Conservation (phyloP, 139 green algal genomes). For the Gonium pectorale region DNA sequence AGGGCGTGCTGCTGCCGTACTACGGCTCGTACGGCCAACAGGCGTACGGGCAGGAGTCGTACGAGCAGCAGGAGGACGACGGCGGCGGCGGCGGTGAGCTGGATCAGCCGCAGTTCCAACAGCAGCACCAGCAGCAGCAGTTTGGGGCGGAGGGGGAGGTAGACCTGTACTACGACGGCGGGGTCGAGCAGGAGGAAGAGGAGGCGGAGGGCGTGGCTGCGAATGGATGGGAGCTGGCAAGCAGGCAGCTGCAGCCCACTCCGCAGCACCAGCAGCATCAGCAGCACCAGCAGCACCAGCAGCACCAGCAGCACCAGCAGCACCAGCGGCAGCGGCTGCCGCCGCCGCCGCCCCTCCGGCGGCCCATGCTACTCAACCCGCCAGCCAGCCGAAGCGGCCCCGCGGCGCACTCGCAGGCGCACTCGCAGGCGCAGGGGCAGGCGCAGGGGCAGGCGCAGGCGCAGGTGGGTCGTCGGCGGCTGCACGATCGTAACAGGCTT, state of each 20-base stretch:
- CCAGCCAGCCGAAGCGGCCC: background rate
- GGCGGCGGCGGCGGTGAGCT: background rate
- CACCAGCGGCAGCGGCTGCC: background rate
- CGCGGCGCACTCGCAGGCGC: too few species aligned
- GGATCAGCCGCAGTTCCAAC: background rate
- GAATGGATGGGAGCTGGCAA: too few species aligned
- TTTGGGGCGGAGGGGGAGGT: too few species aligned
- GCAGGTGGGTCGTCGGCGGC: background rate
- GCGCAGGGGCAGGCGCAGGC: background rate
- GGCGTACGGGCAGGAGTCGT: too few species aligned
- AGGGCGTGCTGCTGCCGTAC: too few species aligned
- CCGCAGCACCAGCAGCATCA: background rate
- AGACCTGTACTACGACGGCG: too few species aligned
- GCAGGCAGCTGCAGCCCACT: background rate
- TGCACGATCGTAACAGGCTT: too few species aligned
- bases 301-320: background rate
- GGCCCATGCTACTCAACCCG: slow-evolving; percentile 7
- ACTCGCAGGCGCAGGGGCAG: too few species aligned
- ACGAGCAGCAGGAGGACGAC: too few species aligned
- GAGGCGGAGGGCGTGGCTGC: too few species aligned
- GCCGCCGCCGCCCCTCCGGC: background rate
- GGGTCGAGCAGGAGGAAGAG: too few species aligned
- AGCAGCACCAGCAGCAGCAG: background rate
- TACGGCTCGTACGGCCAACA: too few species aligned
- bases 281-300: background rate